Base-by-base conservation (phyloP, 208 protist species). In the Porcisia deanei region DNA sequence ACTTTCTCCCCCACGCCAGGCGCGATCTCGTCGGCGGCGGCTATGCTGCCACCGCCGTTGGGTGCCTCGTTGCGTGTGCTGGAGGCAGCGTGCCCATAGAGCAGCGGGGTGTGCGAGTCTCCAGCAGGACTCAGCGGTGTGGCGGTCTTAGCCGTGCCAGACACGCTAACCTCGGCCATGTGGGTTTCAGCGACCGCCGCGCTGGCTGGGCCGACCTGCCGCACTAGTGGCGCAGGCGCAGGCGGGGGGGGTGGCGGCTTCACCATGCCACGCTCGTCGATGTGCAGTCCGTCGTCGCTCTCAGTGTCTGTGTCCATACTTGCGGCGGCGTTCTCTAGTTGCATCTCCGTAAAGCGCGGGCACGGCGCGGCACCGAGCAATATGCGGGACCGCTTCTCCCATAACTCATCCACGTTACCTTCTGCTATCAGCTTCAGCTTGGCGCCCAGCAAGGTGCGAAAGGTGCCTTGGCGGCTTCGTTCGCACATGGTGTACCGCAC, bases 401-500 rank as follows among this genome's bases (percentile, higher is more conserved):
- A 75, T 25, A 75, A 39, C 30, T 55, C 58, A 16, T 75, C 57
- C n/a, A 75, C 71, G 9, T 63, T 54, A 34, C 71, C 71, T 34
- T 65, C 30, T 20, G 3, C 22, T 2, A 75, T 59, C 71, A 75
- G 57, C 71, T 75, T 75, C 20, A 58, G 37, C 25, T 75, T 75
- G 12, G 71, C 71, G 43, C 71, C 71, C 5, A 75, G 58, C 37
- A 75, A 41, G n/a, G 71, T 75, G 71, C 71, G 71, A 53, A 75
- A 75, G 41, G 59, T 75, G 39, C 71, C 58, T 53, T 75, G 71
- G 5, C 71, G 71, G 22, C 71, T 75, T 14, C 71, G 71, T 49
- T 75, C 71, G 45, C 71, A 65, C 58, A 75, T 75, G 39, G 71
- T 75, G 71, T 75, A 75, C 22, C 71, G 71, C 57, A 75, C 57